Evolutionary conservation across 2,329 filamentous ascomycete species (phyloP).

Genomic region (Aspergillus sp.): DNA sequence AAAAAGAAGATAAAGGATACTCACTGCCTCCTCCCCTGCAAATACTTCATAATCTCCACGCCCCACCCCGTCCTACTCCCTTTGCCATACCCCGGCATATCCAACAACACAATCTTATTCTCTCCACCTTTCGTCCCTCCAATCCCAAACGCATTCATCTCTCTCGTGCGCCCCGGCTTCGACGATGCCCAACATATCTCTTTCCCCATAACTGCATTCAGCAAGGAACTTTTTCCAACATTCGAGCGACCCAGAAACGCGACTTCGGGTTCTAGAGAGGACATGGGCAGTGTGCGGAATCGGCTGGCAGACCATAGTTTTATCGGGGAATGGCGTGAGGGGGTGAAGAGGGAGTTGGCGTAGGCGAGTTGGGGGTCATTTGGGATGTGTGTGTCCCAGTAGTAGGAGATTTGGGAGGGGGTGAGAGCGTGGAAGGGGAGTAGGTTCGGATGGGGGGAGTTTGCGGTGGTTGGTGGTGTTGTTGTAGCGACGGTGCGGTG

Average conservation of each 20-base stretch:
- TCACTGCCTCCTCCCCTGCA: conserved; percentile 54
- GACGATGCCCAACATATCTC: conserved; percentile 51
- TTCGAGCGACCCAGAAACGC: conserved; percentile 64
- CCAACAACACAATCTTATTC: conserved; percentile 53
- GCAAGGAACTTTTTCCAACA: conserved; percentile 60
- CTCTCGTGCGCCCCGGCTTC: conserved; percentile 55
- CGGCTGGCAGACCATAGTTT: conserved; percentile 55
- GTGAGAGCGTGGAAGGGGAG: conserved; percentile 24
- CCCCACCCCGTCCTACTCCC: conserved; percentile 59
- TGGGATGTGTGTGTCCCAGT: conserved; percentile 47
- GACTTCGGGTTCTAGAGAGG: conserved; percentile 51
- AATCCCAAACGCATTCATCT: conserved; percentile 61
- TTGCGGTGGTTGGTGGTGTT: conserved; percentile 3
- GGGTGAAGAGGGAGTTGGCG: conserved; percentile 42
- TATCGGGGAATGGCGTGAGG: conserved; percentile 42
- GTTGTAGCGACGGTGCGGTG: conserved; percentile 7
- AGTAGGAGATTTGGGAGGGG: conserved; percentile 34
- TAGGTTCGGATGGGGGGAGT: conserved; percentile 17
- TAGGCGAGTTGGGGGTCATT: conserved; percentile 38
- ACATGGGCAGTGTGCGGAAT: conserved; percentile 54
- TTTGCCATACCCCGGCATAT: conserved; percentile 66
- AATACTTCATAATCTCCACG: conserved; percentile 60
- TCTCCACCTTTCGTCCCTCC: conserved; percentile 42
- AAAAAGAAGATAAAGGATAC: conserved; percentile 11
- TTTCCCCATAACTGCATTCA: conserved; percentile 56